Base-by-base conservation (phyloP, 805 yeast species). In the Zygoascus tannicola region DNA sequence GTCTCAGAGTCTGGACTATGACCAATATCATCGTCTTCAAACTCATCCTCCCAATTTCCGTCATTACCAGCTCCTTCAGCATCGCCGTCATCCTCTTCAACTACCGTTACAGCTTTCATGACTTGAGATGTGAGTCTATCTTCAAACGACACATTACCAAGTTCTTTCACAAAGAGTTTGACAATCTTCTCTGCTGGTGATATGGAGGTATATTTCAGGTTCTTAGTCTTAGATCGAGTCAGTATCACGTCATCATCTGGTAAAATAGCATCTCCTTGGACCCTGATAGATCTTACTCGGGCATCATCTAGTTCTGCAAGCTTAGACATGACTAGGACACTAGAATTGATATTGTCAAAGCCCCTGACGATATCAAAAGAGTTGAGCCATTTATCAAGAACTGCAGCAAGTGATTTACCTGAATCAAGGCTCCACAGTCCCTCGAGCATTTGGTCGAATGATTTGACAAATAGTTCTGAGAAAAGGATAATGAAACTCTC, bases 281-380 rank as follows among this genome's bases (percentile, higher is more conserved):
- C 95, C 3, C 63, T 47, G 3, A 85, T 57, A 0, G 56, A 47
- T 23, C 69, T 68, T 2, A 87, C 58, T 7, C 78, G 63, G 1
- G 65, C 56, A 47, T 81, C 85, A 16, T 71, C 65, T n/a, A 81
- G 62, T 22, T 74, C 66, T 54, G 71, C 86, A 1, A 92, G 65
- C 44, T 75, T 75, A 26, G 78, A 78, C 34, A 92, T 68, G 0
- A 96, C 95, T 22, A 74, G 57, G n/a, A 84, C 73, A 54, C 72
- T 74, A 41, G 67, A 76, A 49, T 75, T 70, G 40, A 88, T 85
- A 46, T 77, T 77, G 22, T 78, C 83, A 45, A 73, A 78, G 0
- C 97, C 96, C 47, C 90, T 70, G 33, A 88, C 74, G 1, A 81
- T 77, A 53, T 85, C 90, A 61, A 85, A 88, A 2, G 85, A 74